phyloP scores from a whole-genome alignment of 345 rosid species.

The rapeseed (Brassica napus) region DNA sequence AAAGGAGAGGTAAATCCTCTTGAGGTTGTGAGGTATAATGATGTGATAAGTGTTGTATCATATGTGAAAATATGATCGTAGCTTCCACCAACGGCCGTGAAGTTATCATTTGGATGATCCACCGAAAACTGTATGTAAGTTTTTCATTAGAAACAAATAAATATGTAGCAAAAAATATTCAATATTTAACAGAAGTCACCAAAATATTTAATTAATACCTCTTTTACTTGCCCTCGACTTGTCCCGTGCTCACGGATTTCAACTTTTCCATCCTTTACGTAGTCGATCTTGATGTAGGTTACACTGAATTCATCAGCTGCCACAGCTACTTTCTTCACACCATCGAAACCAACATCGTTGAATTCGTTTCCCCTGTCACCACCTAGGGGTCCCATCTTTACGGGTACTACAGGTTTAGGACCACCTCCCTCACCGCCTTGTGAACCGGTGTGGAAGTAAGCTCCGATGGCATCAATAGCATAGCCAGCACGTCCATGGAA shows the following conservation, averaged over 20 bases:
- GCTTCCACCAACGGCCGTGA: not conserved
- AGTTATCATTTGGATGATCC: not conserved
- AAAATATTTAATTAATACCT: conserved; percentile 4
- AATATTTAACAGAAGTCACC: not conserved
- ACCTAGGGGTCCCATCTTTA: conserved; percentile 20
- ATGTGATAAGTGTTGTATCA: not conserved
- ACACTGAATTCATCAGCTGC: not conserved
- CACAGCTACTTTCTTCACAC: conserved; percentile 20
- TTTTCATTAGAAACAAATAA: not conserved
- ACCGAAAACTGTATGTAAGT: conserved; percentile 19
- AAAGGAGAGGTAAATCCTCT: not conserved
- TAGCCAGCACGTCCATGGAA: conserved; percentile 32
- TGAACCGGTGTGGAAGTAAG: not conserved
- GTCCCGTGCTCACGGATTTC: conserved; percentile 27
- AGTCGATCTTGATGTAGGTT: not conserved
- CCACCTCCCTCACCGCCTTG: not conserved
- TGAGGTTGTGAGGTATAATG: not conserved
- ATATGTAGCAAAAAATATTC: not conserved
- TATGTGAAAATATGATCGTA: not conserved
- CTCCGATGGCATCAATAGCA: conserved; percentile 25
- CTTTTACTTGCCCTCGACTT: not conserved
- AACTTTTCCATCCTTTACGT: not conserved
- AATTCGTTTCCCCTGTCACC: conserved; percentile 24
- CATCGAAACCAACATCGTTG: conserved; percentile 32
- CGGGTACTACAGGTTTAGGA: not conserved